These are phyloP conservation scores for Pleurotus pulmonarius DNA, from an alignment of 768 basidiomycete genomes.

Conservation along the genomic window DNA sequence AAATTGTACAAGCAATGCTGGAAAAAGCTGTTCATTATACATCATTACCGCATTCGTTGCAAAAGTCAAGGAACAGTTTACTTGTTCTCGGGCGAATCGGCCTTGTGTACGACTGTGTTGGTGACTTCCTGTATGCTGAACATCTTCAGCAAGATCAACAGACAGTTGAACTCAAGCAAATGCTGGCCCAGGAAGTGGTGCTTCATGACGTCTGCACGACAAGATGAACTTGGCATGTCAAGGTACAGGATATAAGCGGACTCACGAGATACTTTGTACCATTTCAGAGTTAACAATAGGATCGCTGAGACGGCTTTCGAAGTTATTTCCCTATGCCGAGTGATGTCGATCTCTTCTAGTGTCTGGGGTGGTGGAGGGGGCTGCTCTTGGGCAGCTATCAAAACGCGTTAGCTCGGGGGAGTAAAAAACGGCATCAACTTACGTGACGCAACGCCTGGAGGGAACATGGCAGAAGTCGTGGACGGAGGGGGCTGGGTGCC, in stretches of 20 bases:
- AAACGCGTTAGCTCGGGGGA: constrained; percentile 4
- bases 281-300: constrained; percentile 83
- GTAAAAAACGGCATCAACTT: constrained; percentile 16
- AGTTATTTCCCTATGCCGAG: constrained; percentile 94
- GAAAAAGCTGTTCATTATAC: constrained; percentile 72
- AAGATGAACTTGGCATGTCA: neutral
- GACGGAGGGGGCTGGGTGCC: constrained; percentile 62
- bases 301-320: constrained; percentile 97
- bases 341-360: constrained; percentile 89
- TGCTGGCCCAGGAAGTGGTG: constrained; percentile 97
- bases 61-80: constrained; percentile 22
- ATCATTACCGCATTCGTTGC: neutral
- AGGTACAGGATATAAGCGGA: constrained; percentile 12
- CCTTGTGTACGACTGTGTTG: constrained; percentile 78
- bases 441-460: constrained; percentile 68
- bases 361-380: constrained; percentile 65
- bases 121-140: constrained; percentile 95
- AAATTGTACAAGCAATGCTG: constrained; percentile 84
- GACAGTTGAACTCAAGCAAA: constrained; percentile 91
- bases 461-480: constrained; percentile 67
- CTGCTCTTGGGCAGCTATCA: constrained; percentile 52
- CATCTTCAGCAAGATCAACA: constrained; percentile 93
- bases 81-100: constrained; percentile 87
- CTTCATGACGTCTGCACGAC: constrained; percentile 86
- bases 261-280: constrained; percentile 99